phyloP scores from a whole-genome alignment of 2,329 filamentous ascomycete species.

The Fusarium nanum region DNA sequence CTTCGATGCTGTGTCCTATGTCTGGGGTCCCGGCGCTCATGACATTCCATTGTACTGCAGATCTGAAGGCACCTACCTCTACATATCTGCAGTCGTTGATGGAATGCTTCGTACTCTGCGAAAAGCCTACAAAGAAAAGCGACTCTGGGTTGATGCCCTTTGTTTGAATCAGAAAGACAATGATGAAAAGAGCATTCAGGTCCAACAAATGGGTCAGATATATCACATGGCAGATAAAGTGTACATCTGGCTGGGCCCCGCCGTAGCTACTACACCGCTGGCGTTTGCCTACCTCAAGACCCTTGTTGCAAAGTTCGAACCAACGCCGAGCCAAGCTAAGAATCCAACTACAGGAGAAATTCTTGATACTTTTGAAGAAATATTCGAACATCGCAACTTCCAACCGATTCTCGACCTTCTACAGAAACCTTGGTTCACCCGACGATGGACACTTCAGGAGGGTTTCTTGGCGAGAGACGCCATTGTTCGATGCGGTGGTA shows the following conservation, averaged over 20 bases:
- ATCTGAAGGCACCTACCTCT: fast-evolving
- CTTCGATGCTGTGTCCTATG: background rate
- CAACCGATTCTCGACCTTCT: fast-evolving
- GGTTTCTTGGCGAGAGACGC: background rate
- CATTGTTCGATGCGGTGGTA: fast-evolving
- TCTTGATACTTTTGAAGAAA: fast-evolving
- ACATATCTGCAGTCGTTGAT: fast-evolving
- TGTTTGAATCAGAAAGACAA: background rate
- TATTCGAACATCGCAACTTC: fast-evolving
- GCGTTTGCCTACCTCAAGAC: fast-evolving
- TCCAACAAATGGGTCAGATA: background rate
- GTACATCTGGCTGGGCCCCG: background rate
- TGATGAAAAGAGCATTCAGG: background rate
- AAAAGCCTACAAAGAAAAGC: fast-evolving
- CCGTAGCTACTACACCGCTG: fast-evolving
- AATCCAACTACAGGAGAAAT: fast-evolving
- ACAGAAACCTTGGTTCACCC: fast-evolving
- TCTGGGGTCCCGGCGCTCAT: fast-evolving
- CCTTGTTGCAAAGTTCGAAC: background rate
- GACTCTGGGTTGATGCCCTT: background rate
- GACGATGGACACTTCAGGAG: background rate
- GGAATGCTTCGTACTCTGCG: fast-evolving
- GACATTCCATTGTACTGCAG: background rate
- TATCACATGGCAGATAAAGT: background rate
- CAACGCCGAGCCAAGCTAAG: fast-evolving